Conservation (phyloP, 2,329 filamentous ascomycete genomes). For the Botrytis fragariae region DNA sequence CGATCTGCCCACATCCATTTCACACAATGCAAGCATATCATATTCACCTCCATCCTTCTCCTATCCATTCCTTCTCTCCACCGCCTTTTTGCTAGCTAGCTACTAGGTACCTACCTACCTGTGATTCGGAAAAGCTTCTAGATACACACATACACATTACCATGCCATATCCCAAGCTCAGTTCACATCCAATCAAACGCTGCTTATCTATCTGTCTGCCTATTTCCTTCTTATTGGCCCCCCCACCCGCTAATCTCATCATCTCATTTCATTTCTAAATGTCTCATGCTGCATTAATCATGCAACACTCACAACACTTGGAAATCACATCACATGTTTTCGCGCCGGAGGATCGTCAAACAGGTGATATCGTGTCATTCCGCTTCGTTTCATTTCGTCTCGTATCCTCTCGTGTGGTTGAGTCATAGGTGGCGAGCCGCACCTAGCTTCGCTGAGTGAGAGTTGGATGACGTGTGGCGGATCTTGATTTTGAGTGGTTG, state of each 20-base stretch:
- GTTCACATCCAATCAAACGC: neutral
- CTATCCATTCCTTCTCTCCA: neutral
- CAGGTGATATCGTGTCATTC: neutral
- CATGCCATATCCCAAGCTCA: too few relatives aligned
- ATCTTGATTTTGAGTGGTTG: neutral
- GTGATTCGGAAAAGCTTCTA: neutral
- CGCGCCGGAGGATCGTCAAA: neutral
- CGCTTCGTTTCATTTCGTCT: neutral
- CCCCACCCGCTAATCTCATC: neutral
- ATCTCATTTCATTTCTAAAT: neutral
- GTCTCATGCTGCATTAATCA: neutral
- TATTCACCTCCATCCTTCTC: neutral
- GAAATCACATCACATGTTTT: slow-evolving; percentile 1
- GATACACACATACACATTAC: neutral
- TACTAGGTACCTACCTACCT: neutral
- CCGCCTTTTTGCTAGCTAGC: neutral
- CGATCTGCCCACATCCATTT: neutral
- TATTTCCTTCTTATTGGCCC: neutral
- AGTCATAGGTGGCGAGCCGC: neutral
- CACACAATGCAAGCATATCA: neutral
- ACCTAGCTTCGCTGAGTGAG: neutral
- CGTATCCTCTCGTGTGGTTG: neutral
- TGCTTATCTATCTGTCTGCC: neutral
- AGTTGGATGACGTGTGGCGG: neutral
- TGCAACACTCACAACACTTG: neutral